phyloP scores from a whole-genome alignment of 1,284 basidiomycete genomes.

The Heterobasidion irregulare region DNA sequence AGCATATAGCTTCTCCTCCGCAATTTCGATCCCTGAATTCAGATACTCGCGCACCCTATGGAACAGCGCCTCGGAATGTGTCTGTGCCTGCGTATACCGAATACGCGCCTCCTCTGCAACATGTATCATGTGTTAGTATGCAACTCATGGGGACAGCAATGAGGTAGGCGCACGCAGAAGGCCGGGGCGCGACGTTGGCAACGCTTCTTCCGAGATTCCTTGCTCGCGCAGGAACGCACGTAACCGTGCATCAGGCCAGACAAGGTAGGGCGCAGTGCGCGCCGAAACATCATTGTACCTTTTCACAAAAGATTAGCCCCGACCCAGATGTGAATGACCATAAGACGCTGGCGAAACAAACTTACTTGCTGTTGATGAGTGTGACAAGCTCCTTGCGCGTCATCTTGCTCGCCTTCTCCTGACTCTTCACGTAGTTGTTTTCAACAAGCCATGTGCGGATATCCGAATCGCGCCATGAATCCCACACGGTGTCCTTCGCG shows the following conservation, averaged over 20 bases:
- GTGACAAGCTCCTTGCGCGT: constrained; percentile 68
- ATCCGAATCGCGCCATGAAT: constrained; percentile 73
- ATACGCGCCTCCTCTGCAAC: constrained; percentile 67
- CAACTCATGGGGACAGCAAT: background rate
- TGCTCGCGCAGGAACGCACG: constrained; percentile 75
- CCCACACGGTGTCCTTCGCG: constrained; percentile 61
- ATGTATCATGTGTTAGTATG: background rate
- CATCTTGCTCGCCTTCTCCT: constrained; percentile 41
- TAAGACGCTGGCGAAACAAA: background rate
- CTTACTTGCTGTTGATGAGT: constrained; percentile 59
- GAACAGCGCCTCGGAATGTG: constrained; percentile 48
- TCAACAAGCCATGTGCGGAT: constrained; percentile 74
- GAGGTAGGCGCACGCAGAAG: constrained; percentile 49
- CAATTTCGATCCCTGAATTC: constrained; percentile 52
- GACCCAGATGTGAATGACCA: no score
- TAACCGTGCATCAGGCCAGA: constrained; percentile 87
- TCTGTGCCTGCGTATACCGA: constrained; percentile 62
- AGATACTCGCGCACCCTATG: constrained; percentile 53
- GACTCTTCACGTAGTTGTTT: constrained; percentile 59
- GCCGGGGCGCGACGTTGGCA: constrained; percentile 58
- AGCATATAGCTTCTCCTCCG: constrained; percentile 58
- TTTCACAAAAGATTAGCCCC: constrained; percentile 3
- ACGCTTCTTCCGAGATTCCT: constrained; percentile 58
- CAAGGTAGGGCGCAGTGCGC: constrained; percentile 55
- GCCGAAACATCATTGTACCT: constrained; percentile 35